A percentile compares a stretch with the other conserved stretches of the same genome.
These are phyloP conservation scores for Eucalyptus pauciflora DNA, from an alignment of 345 rosid species.

Conservation along the genomic window DNA sequence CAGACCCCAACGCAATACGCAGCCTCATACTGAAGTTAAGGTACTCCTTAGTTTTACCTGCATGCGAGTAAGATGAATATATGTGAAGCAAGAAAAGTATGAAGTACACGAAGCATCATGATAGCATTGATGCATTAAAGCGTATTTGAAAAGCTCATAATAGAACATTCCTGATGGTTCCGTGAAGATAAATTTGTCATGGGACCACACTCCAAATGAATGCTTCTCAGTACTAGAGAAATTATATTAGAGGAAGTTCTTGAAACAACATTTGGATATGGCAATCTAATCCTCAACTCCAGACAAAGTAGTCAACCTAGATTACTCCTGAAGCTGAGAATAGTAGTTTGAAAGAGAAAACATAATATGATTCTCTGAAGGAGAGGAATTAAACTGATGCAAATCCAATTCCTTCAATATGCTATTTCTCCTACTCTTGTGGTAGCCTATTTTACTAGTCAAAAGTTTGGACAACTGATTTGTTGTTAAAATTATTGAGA, in stretches of 20 bases:
- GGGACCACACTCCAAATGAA: not conserved
- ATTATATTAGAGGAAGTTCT: not conserved
- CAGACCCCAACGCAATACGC: constrained; percentile 58
- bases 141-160: not conserved
- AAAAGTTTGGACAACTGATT: not conserved
- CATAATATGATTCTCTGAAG: not conserved
- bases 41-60: constrained; percentile 47
- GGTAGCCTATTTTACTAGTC: not conserved
- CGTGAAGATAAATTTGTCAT: not conserved
- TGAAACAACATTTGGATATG: not conserved
- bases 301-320: not conserved
- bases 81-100: not conserved
- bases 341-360: not conserved
- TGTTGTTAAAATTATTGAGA: not conserved
- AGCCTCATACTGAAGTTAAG: constrained; percentile 52
- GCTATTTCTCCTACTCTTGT: not conserved
- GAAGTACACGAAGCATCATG: not conserved
- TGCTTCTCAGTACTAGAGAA: not conserved
- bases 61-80: not conserved
- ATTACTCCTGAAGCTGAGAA: not conserved
- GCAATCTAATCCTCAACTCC: not conserved
- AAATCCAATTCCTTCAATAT: not conserved
- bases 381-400: not conserved
- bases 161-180: not conserved
- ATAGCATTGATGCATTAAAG: not conserved